Evolutionary conservation across 2,329 filamentous ascomycete genomes (phyloP).

Genomic region (Epichloe gansuensis): DNA sequence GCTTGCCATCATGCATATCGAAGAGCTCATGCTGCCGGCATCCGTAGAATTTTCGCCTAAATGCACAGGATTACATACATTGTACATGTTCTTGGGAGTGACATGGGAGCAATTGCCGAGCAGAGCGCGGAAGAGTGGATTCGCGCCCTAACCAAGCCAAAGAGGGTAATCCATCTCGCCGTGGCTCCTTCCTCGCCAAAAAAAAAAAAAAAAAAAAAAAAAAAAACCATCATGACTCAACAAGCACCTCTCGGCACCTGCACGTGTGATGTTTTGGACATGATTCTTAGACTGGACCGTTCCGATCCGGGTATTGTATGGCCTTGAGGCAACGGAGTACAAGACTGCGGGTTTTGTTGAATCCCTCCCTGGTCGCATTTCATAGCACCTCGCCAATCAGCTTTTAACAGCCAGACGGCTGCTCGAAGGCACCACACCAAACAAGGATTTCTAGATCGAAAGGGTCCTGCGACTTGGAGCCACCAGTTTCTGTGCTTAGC

Average conservation of each 20-base stretch:
- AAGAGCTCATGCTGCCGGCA: not conserved
- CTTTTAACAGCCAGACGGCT: not conserved
- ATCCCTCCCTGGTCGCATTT: not conserved
- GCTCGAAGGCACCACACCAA: too few relatives aligned
- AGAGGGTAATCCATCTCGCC: not conserved
- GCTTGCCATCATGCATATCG: not conserved
- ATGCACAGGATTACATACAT: too few relatives aligned
- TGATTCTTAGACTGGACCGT: too few relatives aligned
- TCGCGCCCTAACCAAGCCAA: not conserved
- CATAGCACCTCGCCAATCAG: not conserved
- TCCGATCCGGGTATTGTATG: too few relatives aligned
- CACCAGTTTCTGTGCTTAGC: not conserved
- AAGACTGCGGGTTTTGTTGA: too few relatives aligned
- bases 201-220: not conserved
- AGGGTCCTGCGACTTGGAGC: not conserved
- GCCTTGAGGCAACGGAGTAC: too few relatives aligned
- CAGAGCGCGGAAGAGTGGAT: too few relatives aligned
- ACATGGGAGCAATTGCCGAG: too few relatives aligned
- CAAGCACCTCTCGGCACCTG: not conserved
- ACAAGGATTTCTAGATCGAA: not conserved
- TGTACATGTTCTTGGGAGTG: too few relatives aligned
- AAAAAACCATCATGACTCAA: not conserved
- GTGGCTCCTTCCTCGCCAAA: slow-evolving; percentile 1
- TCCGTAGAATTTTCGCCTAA: too few relatives aligned
- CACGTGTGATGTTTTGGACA: too few relatives aligned